Conservation (phyloP, 176 grass and related monocot species). For the Pontederia crassipes region DNA sequence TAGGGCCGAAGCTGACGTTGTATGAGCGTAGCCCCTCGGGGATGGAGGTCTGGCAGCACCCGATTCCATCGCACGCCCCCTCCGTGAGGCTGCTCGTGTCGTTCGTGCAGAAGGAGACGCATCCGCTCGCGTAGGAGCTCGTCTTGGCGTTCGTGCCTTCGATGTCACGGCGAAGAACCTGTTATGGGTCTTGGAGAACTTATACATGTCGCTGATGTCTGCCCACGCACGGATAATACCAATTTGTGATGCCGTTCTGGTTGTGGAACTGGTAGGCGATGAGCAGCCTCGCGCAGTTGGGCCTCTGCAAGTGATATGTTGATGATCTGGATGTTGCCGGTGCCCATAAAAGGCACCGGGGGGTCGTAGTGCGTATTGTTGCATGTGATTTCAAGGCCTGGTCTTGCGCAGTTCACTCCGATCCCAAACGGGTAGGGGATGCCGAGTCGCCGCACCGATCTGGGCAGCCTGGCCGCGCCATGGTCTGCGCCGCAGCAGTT, state of each 20-base stretch:
- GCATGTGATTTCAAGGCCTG: slow-evolving; percentile 9
- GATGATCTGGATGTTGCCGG: neutral
- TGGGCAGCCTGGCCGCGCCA: neutral
- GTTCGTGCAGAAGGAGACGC: slow-evolving; percentile 4
- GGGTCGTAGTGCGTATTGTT: neutral
- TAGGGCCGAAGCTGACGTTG: no score
- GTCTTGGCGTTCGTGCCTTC: neutral
- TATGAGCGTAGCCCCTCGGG: no score
- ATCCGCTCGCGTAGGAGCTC: neutral
- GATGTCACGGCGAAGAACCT: neutral
- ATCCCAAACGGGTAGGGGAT: slow-evolving; percentile 15
- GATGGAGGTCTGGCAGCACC: no score
- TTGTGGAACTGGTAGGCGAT: slow-evolving; percentile 24
- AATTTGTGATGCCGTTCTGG: neutral
- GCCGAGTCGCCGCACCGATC: neutral
- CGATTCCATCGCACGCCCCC: neutral
- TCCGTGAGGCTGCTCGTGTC: neutral
- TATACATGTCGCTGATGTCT: no score
- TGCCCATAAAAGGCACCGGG: neutral
- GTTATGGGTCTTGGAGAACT: neutral
- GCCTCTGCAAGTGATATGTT: slow-evolving; percentile 3
- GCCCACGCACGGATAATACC: no score
- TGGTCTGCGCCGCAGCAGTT: neutral
- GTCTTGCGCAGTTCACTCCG: neutral
- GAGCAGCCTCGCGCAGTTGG: slow-evolving; percentile 2